phyloP scores from a whole-genome alignment of 441 rosid species.

The Capsella rubella region DNA sequence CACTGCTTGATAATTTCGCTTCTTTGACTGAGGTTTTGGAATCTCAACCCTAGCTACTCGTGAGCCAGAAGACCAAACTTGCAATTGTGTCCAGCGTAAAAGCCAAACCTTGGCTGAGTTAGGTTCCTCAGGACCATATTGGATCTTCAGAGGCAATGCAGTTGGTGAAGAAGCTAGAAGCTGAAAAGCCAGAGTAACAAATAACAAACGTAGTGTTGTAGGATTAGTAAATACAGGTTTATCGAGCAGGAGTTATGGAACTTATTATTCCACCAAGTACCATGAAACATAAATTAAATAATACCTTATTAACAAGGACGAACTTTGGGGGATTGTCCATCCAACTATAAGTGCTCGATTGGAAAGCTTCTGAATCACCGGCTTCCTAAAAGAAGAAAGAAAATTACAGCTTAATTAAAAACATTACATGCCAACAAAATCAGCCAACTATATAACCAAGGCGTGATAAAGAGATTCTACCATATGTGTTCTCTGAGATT shows the following conservation, averaged over 20 bases:
- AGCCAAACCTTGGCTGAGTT: slow-evolving; percentile 77
- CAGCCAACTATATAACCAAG: slow-evolving; percentile 6
- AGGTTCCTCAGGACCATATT: slow-evolving; percentile 62
- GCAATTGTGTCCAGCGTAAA: slow-evolving; percentile 74
- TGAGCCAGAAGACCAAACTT: slow-evolving; percentile 61
- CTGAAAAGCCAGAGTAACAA: slow-evolving; percentile 47
- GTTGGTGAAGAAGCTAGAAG: slow-evolving; percentile 64
- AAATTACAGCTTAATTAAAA: not conserved
- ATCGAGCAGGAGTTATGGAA: not conserved
- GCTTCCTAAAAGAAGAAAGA: slow-evolving; percentile 27
- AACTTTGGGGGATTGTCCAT: slow-evolving; percentile 33
- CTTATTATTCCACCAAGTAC: slow-evolving; percentile 11
- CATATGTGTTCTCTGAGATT: slow-evolving; percentile 46
- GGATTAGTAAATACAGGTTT: slow-evolving; percentile 5
- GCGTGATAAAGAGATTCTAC: slow-evolving; percentile 26
- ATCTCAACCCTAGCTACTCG: slow-evolving; percentile 48
- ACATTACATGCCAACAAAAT: slow-evolving; percentile 26
- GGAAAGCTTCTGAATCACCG: slow-evolving; percentile 29
- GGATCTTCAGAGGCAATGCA: slow-evolving; percentile 56
- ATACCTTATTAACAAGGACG: slow-evolving; percentile 33
- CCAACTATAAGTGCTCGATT: slow-evolving; percentile 26
- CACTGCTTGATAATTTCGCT: slow-evolving; percentile 41
- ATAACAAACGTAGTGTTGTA: slow-evolving; percentile 18
- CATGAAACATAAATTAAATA: slow-evolving; percentile 4
- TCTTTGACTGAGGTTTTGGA: slow-evolving; percentile 52